Evolutionary conservation across 768 basidiomycete species (phyloP), one percentile per base, ranked within the genome.

Genomic region (Cubamyces lactineus): DNA sequence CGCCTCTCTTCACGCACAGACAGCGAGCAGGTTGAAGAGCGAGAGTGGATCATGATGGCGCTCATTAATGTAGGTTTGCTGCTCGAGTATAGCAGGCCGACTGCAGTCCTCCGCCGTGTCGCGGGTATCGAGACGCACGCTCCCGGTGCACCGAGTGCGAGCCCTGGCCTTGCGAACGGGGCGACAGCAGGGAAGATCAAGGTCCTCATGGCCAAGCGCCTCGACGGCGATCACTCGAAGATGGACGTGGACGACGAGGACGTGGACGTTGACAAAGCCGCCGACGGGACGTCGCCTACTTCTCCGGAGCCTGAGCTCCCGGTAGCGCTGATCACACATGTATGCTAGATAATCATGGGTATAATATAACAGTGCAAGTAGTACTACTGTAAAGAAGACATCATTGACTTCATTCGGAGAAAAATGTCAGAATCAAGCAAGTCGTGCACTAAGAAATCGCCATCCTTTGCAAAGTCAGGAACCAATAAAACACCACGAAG

Each of bases 31-130:
- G 88, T 86, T 0, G 85, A 91, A 66, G 89, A 88, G 70, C 86
- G 88, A 28, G 93, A 96, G 59, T 99, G 97, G 97, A 88, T 93
- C 67, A 94, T 96, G 90, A 96, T 98, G 93, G 96, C 86, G 0
- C 78, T 90, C 48, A 80, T 93, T 67, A 96, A 96, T 72, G 80
- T 98, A 34, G 81, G 85, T 4, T 84, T 91, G 0, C 74, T 97
- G 9, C 78, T 98, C 69, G 95, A 98, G 74, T 98, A 96, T 67
- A 96, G 97, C 38, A 81, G 86, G 26, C 80, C 87, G 2, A 82
- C 80, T 5, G 87, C 93, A 2, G 76, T 92, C 5, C 75, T 98
- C 50, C 82, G 86, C 54, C 86, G 82, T 63, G 78, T 84, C 3
- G 83, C 88, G 15, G 85, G 81, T 26, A 73, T 82, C 51, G 51